phyloP scores from a whole-genome alignment of 75 land plant species.

The Cunninghamia lanceolata region DNA sequence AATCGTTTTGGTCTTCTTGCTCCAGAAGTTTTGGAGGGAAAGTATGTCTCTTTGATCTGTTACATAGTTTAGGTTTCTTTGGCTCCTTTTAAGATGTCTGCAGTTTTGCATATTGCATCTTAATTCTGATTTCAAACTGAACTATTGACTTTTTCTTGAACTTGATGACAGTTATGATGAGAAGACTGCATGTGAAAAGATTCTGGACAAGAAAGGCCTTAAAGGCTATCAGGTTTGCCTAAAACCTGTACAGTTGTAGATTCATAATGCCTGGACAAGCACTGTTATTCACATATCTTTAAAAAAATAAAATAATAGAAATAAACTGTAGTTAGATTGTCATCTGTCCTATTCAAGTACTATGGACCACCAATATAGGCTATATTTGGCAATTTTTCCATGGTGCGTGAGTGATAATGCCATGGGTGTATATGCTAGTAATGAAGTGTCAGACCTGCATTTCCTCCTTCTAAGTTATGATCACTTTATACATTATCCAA shows the following conservation, averaged over 20 bases:
- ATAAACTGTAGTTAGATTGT: not conserved
- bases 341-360: not conserved
- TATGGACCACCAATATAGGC: not conserved
- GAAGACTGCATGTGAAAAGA: slow-evolving; percentile 70
- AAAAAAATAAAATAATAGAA: not conserved
- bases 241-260: not conserved
- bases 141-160: not conserved
- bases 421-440: not conserved
- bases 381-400: not conserved
- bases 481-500: not conserved
- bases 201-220: slow-evolving; percentile 74
- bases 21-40: slow-evolving; percentile 73
- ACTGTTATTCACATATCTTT: not conserved
- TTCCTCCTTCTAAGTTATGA: not conserved
- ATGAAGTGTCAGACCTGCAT: not conserved
- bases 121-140: slow-evolving; percentile 6
- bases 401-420: not conserved
- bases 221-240: slow-evolving; percentile 77
- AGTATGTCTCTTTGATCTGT: slow-evolving; percentile 41
- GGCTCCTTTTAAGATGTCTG: not conserved
- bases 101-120: not conserved
- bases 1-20: slow-evolving; percentile 82
- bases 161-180: slow-evolving; percentile 75
- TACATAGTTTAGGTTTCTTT: not conserved
- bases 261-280: not conserved